Conservation (phyloP, 352 stramenopile species). For the Phytophthora nicotianae region DNA sequence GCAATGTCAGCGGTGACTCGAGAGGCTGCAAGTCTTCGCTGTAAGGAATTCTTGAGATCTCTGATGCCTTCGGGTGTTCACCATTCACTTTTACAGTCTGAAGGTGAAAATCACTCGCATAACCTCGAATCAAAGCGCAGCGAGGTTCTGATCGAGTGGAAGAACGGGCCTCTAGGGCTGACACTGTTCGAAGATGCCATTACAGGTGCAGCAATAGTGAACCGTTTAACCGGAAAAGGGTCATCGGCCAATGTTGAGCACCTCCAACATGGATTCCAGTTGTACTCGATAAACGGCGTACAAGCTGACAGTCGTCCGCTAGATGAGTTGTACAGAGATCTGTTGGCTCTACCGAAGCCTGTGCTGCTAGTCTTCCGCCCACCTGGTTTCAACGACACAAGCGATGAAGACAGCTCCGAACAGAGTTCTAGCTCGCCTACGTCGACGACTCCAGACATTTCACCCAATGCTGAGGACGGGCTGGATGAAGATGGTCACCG, state of each 20-base stretch:
- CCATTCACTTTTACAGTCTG: constrained; percentile 6
- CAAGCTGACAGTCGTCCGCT: constrained; percentile 35
- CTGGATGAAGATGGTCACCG: constrained; percentile 17
- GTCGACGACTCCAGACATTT: constrained; percentile 3
- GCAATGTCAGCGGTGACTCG: constrained; percentile 3
- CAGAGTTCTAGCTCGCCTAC: constrained; percentile 5
- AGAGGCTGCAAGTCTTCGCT: constrained; percentile 22
- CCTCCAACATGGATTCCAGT: constrained; percentile 49
- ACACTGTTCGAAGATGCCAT: constrained; percentile 59
- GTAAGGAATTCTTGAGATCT: constrained; percentile 20
- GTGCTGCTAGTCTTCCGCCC: constrained; percentile 56
- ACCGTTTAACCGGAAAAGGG: constrained; percentile 74
- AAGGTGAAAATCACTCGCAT: background rate
- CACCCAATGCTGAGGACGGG: background rate
- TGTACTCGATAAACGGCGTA: constrained; percentile 59
- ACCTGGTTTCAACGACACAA: constrained; percentile 12
- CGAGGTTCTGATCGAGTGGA: constrained; percentile 60
- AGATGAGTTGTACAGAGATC: constrained; percentile 38
- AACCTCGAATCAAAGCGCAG: background rate
- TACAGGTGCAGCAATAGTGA: constrained; percentile 55
- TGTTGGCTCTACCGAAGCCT: constrained; percentile 50
- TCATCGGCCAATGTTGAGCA: constrained; percentile 42
- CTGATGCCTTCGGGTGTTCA: constrained; percentile 9
- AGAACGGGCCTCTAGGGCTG: constrained; percentile 48
- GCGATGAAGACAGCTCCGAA: constrained; percentile 18